Conservation (phyloP, 306 rosid genomes). For the Prunus fruticosa region DNA sequence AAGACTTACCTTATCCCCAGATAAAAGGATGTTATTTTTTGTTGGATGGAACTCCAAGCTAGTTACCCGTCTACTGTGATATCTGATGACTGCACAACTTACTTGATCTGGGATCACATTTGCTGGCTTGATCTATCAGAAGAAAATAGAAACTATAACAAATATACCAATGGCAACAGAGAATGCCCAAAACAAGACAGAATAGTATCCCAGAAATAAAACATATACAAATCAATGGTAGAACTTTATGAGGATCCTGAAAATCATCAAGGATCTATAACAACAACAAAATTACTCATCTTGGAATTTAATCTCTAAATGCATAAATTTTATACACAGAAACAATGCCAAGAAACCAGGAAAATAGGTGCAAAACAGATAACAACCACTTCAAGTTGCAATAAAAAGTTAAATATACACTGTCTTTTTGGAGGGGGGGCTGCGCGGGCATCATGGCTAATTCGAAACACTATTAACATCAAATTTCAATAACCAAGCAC, state of each 20-base stretch:
- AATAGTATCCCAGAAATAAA: background rate
- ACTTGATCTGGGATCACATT: conserved; percentile 79
- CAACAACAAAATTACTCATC: background rate
- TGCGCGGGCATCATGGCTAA: background rate
- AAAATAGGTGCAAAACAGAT: no score
- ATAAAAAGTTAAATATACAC: no score
- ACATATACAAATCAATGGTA: background rate
- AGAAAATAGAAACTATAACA: background rate
- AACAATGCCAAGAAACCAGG: no score
- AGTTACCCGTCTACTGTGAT: conserved; percentile 85
- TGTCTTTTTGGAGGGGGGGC: no score
- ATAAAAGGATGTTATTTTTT: conserved; percentile 76
- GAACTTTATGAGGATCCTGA: background rate
- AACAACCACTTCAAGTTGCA: no score
- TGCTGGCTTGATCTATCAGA: conserved; percentile 72
- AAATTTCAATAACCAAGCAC: background rate
- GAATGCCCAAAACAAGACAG: conserved; percentile 3
- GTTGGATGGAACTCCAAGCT: conserved; percentile 95
- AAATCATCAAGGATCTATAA: background rate
- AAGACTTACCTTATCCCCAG: conserved; percentile 82
- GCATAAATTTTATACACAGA: no score
- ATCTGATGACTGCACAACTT: conserved; percentile 80
- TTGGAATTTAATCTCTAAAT: background rate
- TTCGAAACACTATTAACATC: background rate
- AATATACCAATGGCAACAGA: background rate